phyloP scores from a whole-genome alignment of 2,329 filamentous ascomycete species.

The Pezicula radicicola region DNA sequence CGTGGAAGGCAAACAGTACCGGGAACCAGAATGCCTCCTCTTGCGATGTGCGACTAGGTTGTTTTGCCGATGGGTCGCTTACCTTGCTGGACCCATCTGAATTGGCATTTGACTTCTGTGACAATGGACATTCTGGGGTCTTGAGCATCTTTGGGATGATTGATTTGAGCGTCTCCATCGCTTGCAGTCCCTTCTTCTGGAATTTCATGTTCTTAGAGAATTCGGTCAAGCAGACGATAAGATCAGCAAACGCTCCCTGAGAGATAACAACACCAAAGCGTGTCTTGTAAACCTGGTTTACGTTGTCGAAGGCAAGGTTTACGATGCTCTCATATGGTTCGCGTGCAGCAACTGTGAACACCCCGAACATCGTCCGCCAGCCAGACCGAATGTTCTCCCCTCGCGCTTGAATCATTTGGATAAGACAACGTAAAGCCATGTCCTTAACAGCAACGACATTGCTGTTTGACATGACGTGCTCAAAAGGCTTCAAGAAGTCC shows the following conservation, averaged over 20 bases:
- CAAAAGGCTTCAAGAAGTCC: slow-evolving; percentile 97
- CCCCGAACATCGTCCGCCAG: slow-evolving; percentile 99
- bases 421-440: slow-evolving; percentile 91
- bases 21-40: slow-evolving; percentile 99
- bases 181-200: slow-evolving; percentile 96
- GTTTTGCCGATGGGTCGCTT: slow-evolving; percentile 43
- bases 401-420: slow-evolving; percentile 97
- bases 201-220: slow-evolving; percentile 99
- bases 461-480: slow-evolving; percentile 94
- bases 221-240: slow-evolving; percentile 94
- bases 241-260: slow-evolving; percentile 93
- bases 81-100: slow-evolving; percentile 31
- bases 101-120: slow-evolving; percentile 50
- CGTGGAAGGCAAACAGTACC: slow-evolving; percentile 95
- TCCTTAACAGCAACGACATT: slow-evolving; percentile 92
- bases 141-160: slow-evolving; percentile 93
- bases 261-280: slow-evolving; percentile 95
- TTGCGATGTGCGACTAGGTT: slow-evolving; percentile 76
- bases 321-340: slow-evolving; percentile 96
- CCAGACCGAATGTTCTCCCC: slow-evolving; percentile 97
- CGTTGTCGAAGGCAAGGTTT: slow-evolving; percentile 94
- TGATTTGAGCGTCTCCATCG: slow-evolving; percentile 91
- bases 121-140: slow-evolving; percentile 91
- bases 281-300: slow-evolving; percentile 91
- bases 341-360: slow-evolving; percentile 91